These are phyloP conservation scores for Xylariaceae sp. DNA, from an alignment of 2,329 filamentous ascomycete genomes.

Conservation along the genomic window DNA sequence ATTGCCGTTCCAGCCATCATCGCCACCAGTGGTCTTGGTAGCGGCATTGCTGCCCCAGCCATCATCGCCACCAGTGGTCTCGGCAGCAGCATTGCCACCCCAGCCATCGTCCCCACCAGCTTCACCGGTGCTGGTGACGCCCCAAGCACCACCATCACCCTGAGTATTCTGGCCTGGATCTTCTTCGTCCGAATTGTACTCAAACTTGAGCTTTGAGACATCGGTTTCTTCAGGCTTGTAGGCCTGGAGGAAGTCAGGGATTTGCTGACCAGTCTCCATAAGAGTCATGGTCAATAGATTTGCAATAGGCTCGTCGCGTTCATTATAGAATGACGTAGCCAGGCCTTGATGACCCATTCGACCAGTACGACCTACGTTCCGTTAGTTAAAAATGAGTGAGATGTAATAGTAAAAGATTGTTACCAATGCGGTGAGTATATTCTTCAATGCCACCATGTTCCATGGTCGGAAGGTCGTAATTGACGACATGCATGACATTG, in stretches of 20 bases:
- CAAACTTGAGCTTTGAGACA: slow-evolving; percentile 47
- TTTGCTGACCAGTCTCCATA: slow-evolving; percentile 68
- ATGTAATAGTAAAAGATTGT: slow-evolving; percentile 27
- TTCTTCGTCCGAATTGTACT: slow-evolving; percentile 52
- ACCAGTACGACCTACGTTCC: slow-evolving; percentile 70
- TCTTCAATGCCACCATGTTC: slow-evolving; percentile 85
- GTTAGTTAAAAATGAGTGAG: slow-evolving; percentile 13
- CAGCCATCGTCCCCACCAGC: slow-evolving; percentile 2
- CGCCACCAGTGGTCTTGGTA: neutral
- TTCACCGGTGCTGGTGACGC: slow-evolving; percentile 15
- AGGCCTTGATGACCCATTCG: slow-evolving; percentile 85
- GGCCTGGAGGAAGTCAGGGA: slow-evolving; percentile 76
- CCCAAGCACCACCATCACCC: slow-evolving; percentile 21
- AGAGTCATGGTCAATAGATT: slow-evolving; percentile 74
- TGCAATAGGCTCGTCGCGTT: slow-evolving; percentile 68
- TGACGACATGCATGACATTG: slow-evolving; percentile 87
- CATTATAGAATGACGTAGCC: slow-evolving; percentile 85
- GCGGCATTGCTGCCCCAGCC: slow-evolving; percentile 2
- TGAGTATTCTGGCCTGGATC: slow-evolving; percentile 11
- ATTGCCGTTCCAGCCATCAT: neutral
- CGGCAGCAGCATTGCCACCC: slow-evolving; percentile 11
- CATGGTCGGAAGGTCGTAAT: slow-evolving; percentile 76
- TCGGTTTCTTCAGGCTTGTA: slow-evolving; percentile 56
- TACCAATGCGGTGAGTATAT: slow-evolving; percentile 92
- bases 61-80: slow-evolving; percentile 1